Conservation (phyloP, 192 early-diverging fungal genomes). For the Backusella parvicylindrica region DNA sequence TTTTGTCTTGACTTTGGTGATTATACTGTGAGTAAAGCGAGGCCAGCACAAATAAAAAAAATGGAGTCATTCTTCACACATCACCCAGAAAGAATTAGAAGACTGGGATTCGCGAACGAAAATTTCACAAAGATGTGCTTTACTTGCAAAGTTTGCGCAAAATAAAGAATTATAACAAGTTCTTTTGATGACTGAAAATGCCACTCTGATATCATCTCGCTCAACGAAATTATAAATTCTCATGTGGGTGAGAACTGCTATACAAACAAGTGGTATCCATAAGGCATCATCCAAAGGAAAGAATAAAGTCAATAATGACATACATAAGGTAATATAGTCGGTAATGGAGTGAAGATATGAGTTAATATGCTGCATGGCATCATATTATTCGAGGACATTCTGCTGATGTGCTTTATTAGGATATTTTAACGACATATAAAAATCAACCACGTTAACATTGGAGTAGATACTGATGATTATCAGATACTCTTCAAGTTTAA, state of each 20-base stretch:
- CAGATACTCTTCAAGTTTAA: neutral
- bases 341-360: neutral
- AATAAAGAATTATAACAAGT: constrained; percentile 13
- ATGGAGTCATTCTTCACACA: neutral
- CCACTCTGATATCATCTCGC: constrained; percentile 11
- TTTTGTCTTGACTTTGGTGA: constrained; percentile 15
- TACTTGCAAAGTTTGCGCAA: constrained; percentile 22
- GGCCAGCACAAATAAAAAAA: neutral
- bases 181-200: neutral
- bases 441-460: neutral
- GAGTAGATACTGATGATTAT: constrained; percentile 2
- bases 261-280: neutral
- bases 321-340: neutral
- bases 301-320: neutral
- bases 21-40: neutral
- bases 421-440: neutral
- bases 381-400: neutral
- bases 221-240: constrained; percentile 11
- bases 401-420: neutral
- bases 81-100: neutral
- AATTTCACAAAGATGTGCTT: neutral
- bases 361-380: neutral
- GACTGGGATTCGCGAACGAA: neutral
- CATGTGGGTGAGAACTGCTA: constrained; percentile 12
- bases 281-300: neutral